Evolutionary conservation across 352 stramenopile species (phyloP).

Genomic region (Globisporangium spinosum): DNA sequence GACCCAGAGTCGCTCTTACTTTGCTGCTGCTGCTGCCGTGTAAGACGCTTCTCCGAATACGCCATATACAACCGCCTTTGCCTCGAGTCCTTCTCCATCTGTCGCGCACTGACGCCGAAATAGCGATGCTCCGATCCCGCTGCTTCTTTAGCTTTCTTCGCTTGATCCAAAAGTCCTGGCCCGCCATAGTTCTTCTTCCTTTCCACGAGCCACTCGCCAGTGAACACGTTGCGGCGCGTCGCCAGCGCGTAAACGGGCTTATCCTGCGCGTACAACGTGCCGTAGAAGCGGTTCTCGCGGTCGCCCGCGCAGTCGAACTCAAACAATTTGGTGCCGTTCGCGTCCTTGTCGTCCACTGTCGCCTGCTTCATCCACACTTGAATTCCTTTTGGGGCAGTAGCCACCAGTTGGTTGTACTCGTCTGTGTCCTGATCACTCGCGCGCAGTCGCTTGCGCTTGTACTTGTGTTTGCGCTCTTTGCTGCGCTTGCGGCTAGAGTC

Average conservation of each 20-base stretch:
- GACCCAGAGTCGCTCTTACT: neutral
- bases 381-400: conserved; percentile 6
- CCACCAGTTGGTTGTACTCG: conserved; percentile 6
- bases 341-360: neutral
- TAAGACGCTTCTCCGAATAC: conserved; percentile 59
- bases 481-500: neutral
- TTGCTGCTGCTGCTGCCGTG: conserved; percentile 14
- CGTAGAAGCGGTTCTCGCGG: conserved; percentile 64
- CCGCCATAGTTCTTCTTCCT: conserved; percentile 2
- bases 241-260: conserved; percentile 58
- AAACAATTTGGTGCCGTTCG: conserved; percentile 39
- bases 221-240: conserved; percentile 41
- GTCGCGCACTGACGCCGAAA: conserved; percentile 44
- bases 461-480: neutral
- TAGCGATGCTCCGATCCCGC: conserved; percentile 30
- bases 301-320: conserved; percentile 66
- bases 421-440: neutral
- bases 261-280: conserved; percentile 60
- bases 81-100: conserved; percentile 33
- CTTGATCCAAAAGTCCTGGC: neutral
- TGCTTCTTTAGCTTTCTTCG: neutral
- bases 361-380: conserved; percentile 15
- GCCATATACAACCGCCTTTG: conserved; percentile 58
- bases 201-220: conserved; percentile 38
- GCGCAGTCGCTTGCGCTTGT: conserved; percentile 8